Base-by-base conservation (phyloP, 78 protist species). In the Bodo saltans region DNA sequence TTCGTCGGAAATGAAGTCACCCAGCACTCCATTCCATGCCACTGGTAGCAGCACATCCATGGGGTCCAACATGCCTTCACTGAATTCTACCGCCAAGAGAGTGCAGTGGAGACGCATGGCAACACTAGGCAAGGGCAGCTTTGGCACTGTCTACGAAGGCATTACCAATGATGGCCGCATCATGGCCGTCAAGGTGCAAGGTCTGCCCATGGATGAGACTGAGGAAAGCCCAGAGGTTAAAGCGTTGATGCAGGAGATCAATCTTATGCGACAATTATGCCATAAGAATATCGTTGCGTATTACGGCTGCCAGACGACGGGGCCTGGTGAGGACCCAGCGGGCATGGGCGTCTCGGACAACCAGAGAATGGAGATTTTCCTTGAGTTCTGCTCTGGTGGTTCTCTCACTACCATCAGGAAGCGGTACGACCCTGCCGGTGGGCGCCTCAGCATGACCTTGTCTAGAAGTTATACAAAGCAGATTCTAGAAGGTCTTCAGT, bases 271-370 rank as follows among this genome's bases (percentile, higher is more conserved):
- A 26, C n/a, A 68, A 74, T 79, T 88, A 26, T 28, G 29, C 29
- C 91, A 88, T 69, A 71, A 32, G 25, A 85, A 88, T 74, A 88
- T 88, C 42, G 91, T 88, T 27, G 72, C 42, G 42, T 88, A 88
- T 74, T 30, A 85, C 29, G 91, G 91, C 68, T 26, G 76, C n/a
- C 82, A 87, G 73, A 26, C 38, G 30, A 82, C 42, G 53, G n/a
- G n/a, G n/a, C n/a, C n/a, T n/a, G n/a, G n/a, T n/a, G 83, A 85
- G 3, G 86, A 67, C n/a, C n/a, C 8, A 17, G 60, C 8, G n/a
- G 60, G 60, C n/a, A 47, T 17, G n/a, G n/a, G 60, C 60, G 17
- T 47, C 60, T n/a, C n/a, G n/a, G n/a, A n/a, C n/a, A n/a, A n/a
- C n/a, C n/a, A n/a, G n/a, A n/a, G n/a, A n/a, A 8, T 47, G n/a